These are phyloP conservation scores for Trichoderma gracile DNA, from an alignment of 2,329 filamentous ascomycete genomes.

Conservation along the genomic window DNA sequence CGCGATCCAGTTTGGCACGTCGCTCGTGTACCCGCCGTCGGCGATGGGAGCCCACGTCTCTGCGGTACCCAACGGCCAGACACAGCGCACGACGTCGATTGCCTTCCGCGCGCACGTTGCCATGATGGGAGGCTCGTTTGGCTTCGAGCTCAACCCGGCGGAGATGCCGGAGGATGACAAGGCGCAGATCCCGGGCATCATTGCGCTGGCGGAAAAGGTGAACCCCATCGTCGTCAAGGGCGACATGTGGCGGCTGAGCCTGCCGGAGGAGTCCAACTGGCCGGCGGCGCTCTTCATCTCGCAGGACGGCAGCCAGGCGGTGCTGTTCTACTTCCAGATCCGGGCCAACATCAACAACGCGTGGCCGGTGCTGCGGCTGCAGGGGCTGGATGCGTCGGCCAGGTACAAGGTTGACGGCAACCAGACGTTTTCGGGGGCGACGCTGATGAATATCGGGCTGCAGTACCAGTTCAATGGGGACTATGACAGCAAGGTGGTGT, in stretches of 20 bases:
- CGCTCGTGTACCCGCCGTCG: conserved; percentile 61
- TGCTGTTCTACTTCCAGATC: conserved; percentile 64
- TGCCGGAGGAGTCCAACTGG: conserved; percentile 62
- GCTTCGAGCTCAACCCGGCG: conserved; percentile 61
- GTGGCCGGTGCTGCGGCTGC: conserved; percentile 52
- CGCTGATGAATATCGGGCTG: conserved; percentile 63
- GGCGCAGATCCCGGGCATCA: conserved; percentile 53
- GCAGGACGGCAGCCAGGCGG: conserved; percentile 49
- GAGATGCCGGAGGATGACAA: conserved; percentile 54
- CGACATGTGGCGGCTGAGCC: conserved; percentile 59
- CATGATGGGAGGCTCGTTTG: conserved; percentile 69
- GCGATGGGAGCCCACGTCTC: conserved; percentile 68
- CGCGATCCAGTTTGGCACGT: conserved; percentile 64
- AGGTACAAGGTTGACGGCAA: conserved; percentile 56
- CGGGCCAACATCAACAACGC: conserved; percentile 53
- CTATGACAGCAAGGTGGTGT: conserved; percentile 59
- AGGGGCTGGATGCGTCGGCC: conserved; percentile 57
- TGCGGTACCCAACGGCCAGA: conserved; percentile 60
- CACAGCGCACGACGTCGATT: conserved; percentile 56
- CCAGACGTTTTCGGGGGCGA: conserved; percentile 55
- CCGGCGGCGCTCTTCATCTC: conserved; percentile 62
- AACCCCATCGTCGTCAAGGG: conserved; percentile 61
- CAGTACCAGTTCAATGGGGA: conserved; percentile 54
- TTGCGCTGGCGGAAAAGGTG: conserved; percentile 55
- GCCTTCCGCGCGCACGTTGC: conserved; percentile 65